Base-by-base conservation (phyloP, 2,329 filamentous ascomycete species). In the Leptographium lundbergii region DNA sequence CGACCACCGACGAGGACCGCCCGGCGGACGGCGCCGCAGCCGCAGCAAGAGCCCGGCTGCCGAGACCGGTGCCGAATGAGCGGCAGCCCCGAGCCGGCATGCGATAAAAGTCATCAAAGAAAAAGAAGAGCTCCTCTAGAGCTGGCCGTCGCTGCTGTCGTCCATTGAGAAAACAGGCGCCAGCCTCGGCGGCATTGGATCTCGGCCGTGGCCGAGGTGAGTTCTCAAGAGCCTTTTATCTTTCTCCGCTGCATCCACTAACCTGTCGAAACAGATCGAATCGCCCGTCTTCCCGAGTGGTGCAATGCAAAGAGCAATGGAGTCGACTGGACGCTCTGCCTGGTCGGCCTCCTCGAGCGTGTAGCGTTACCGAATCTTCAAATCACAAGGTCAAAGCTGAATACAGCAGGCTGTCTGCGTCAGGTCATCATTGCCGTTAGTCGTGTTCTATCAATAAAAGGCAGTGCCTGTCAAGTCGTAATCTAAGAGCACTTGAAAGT, bases 11-110 rank as follows among this genome's bases (percentile, higher is more conserved):
- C 61, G 60, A 6, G 61, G 61, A 1, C 61, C 62, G 73, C 75
- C 45, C 67, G 79, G 59, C 22, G 61, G 60, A 45, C 61, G 61
- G 11, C 56, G 51, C 10, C 73, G 79, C 53, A 76, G 74, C 57
- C 71, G 73, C 24, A 80, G 77, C 65, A 70, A 75, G 51, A 80
- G 77, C 60, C 77, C 77, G 3, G 74, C 69, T 6, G 63, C 61
- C 51, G 55, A 42, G 25, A 61, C 39, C 6, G 61, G 54, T 19
- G 60, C 45, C 72, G 74, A 70, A 66, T 61, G 47, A 50, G 39
- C 13, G n/a, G n/a, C n/a, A n/a, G n/a, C n/a, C n/a, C n/a, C n/a
- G n/a, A n/a, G n/a, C n/a, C n/a, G n/a, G n/a, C n/a, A n/a, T n/a
- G n/a, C 34, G 10, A 29, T 29, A 7, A 29, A 29, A 47, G 45